These are phyloP conservation scores for Chlamydomonas urium DNA, from an alignment of 139 green algal genomes.

Conservation along the genomic window DNA sequence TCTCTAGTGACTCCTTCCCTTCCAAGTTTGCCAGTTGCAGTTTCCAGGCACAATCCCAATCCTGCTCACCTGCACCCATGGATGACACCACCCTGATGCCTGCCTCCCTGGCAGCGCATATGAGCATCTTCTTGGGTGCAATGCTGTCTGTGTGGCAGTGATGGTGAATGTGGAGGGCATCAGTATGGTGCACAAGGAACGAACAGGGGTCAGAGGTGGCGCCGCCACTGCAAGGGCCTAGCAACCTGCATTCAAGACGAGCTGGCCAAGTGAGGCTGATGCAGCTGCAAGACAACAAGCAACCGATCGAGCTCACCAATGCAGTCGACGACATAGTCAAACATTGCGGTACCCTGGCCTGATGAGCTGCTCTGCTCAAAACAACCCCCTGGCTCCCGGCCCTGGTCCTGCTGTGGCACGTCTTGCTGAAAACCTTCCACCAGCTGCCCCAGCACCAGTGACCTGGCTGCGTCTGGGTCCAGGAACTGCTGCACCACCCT, in stretches of 20 bases:
- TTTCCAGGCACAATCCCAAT: neutral
- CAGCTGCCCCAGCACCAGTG: too few relatives aligned
- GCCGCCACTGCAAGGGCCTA: too few relatives aligned
- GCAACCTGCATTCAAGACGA: too few relatives aligned
- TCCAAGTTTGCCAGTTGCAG: too few relatives aligned
- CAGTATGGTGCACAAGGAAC: too few relatives aligned
- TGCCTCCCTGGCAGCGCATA: slow-evolving; percentile 18
- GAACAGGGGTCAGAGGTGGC: too few relatives aligned
- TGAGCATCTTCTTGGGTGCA: slow-evolving; percentile 21
- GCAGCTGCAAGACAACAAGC: too few relatives aligned
- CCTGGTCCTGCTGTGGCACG: neutral
- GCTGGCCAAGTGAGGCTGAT: too few relatives aligned
- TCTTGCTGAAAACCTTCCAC: too few relatives aligned
- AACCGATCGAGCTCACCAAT: too few relatives aligned
- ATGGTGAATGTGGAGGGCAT: too few relatives aligned
- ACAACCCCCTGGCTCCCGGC: neutral
- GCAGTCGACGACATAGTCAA: slow-evolving; percentile 49
- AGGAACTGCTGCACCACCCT: slow-evolving; percentile 16
- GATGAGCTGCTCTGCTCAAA: neutral
- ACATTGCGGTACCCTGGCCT: neutral
- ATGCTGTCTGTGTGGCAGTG: slow-evolving; percentile 25
- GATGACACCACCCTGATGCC: slow-evolving; percentile 21
- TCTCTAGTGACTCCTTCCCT: too few relatives aligned
- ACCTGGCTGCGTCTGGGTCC: neutral
- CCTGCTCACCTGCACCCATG: slow-evolving; percentile 31